These are phyloP conservation scores for Chlorophyllum brunneum DNA, from an alignment of 768 basidiomycete genomes.

Conservation along the genomic window DNA sequence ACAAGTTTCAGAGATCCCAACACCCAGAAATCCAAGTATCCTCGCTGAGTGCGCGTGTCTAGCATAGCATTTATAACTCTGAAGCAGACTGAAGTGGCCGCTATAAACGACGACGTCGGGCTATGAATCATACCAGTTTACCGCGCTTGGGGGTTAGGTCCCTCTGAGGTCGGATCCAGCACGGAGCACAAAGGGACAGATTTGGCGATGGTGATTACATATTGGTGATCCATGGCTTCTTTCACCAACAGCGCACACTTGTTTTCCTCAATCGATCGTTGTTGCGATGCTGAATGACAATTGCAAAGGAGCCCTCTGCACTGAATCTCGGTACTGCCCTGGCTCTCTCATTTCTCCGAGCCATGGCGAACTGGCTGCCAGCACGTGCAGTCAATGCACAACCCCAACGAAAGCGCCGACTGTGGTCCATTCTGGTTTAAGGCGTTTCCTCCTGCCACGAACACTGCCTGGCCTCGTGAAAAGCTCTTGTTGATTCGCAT, in stretches of 20 bases:
- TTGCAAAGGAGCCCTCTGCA: too few relatives aligned
- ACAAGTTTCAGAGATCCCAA: background rate
- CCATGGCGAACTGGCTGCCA: background rate
- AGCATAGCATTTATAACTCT: background rate
- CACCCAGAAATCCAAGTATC: constrained; percentile 4
- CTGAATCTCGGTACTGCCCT: background rate
- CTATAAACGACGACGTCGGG: too few relatives aligned
- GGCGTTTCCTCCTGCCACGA: too few relatives aligned
- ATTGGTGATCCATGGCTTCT: too few relatives aligned
- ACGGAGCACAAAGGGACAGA: too few relatives aligned
- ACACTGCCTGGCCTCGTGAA: background rate
- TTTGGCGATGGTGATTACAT: too few relatives aligned
- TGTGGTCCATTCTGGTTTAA: background rate
- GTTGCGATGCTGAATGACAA: too few relatives aligned
- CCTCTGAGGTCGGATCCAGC: too few relatives aligned
- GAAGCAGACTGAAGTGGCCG: background rate
- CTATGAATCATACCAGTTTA: too few relatives aligned
- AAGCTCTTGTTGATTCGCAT: background rate
- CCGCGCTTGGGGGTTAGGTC: too few relatives aligned
- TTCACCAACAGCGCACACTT: too few relatives aligned
- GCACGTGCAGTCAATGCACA: background rate
- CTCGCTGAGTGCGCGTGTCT: constrained; percentile 7
- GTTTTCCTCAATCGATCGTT: too few relatives aligned
- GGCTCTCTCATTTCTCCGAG: background rate
- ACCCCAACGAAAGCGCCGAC: background rate